phyloP scores from a whole-genome alignment of 2,329 filamentous ascomycete species.

The Penicillium sclerotigenum region DNA sequence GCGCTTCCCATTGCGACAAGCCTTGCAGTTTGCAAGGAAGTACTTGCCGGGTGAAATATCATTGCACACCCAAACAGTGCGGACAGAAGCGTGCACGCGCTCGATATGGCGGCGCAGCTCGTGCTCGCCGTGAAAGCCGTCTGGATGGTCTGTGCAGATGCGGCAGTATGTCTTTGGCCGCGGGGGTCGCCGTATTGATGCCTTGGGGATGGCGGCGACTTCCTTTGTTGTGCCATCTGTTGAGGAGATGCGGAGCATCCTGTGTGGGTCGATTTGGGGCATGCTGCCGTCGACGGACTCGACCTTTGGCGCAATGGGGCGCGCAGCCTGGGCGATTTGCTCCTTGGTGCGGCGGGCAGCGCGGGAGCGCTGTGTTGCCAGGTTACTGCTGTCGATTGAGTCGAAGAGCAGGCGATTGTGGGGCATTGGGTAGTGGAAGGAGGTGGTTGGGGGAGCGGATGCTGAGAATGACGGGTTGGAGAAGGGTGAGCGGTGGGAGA shows the following conservation, averaged over 20 bases:
- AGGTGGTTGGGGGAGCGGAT: constrained; percentile 36
- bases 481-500: constrained; percentile 26
- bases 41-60: constrained; percentile 58
- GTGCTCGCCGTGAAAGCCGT: constrained; percentile 82
- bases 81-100: constrained; percentile 61
- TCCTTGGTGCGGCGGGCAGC: constrained; percentile 48
- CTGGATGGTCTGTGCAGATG: constrained; percentile 67
- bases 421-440: constrained; percentile 26
- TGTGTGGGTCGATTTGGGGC: constrained; percentile 38
- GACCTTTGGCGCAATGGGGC: constrained; percentile 51
- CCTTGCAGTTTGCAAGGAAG: constrained; percentile 78
- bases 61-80: constrained; percentile 62
- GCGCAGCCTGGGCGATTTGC: constrained; percentile 47
- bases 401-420: constrained; percentile 40
- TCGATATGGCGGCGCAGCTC: constrained; percentile 69
- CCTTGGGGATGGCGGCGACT: constrained; percentile 54
- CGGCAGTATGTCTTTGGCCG: constrained; percentile 69
- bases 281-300: constrained; percentile 33
- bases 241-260: constrained; percentile 52
- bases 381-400: constrained; percentile 48
- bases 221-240: constrained; percentile 54
- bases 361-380: constrained; percentile 44
- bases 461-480: constrained; percentile 31
- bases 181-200: constrained; percentile 61
- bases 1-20: constrained; percentile 70